Evolutionary conservation across 1,284 basidiomycete genomes (phyloP).

Genomic region (Cutaneotrichosporon mucoides): DNA sequence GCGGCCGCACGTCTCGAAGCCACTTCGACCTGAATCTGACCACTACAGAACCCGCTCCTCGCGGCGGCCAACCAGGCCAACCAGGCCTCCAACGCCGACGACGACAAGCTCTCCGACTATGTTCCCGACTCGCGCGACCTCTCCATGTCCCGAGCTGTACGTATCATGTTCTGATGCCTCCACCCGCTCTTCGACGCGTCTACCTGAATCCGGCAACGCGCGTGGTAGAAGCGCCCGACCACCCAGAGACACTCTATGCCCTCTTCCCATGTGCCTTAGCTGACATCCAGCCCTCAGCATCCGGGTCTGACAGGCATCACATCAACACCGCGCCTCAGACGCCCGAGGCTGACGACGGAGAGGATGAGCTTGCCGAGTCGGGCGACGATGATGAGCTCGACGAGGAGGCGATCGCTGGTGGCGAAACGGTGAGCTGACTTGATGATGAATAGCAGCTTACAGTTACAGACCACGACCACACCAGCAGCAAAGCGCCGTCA

Average conservation of each 20-base stretch:
- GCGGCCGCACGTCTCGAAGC: too few species aligned
- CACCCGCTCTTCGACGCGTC: background rate
- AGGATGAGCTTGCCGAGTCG: conserved; percentile 32
- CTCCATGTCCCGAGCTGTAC: conserved; percentile 44
- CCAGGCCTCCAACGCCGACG: conserved; percentile 24
- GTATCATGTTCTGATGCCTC: conserved; percentile 11
- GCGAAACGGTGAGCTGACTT: conserved; percentile 5
- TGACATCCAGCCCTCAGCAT: conserved; percentile 33
- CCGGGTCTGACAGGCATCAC: conserved; percentile 38
- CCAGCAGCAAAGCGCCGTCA: conserved; percentile 34
- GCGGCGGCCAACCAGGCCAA: conserved; percentile 39
- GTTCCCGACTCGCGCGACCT: conserved; percentile 44
- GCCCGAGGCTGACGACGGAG: conserved; percentile 27
- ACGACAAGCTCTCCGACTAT: conserved; percentile 48
- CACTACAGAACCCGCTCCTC: conserved; percentile 40
- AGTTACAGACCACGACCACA: conserved; percentile 16
- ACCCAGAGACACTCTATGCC: background rate
- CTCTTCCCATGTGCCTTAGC: background rate
- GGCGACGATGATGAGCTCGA: conserved; percentile 36
- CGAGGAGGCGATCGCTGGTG: conserved; percentile 19
- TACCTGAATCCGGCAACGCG: background rate
- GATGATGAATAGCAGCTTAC: background rate
- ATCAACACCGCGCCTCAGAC: conserved; percentile 40
- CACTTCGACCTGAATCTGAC: background rate
- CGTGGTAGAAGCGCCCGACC: background rate